Percentiles rank a stretch among this genome's conserved stretches.
Evolutionary conservation across 2,329 filamentous ascomycete species (phyloP).

Genomic region (Colletotrichum destructivum): DNA sequence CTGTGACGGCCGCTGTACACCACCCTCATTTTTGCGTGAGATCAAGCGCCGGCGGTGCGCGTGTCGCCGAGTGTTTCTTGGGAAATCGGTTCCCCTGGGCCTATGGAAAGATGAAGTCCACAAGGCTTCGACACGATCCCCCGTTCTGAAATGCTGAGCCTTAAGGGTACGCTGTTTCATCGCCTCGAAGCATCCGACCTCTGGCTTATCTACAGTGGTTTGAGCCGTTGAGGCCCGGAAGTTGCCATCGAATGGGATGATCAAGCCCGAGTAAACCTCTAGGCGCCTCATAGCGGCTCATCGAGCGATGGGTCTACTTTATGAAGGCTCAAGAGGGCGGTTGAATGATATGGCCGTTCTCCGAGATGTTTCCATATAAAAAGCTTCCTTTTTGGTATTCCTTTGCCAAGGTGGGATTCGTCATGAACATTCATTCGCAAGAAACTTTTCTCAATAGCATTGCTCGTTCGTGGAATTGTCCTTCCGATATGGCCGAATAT

Average conservation of each 20-base stretch:
- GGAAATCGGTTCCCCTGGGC: background rate
- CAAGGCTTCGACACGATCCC: background rate
- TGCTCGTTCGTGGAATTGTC: no score
- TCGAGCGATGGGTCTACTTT: background rate
- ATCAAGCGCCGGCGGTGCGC: slow-evolving; percentile 28
- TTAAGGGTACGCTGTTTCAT: background rate
- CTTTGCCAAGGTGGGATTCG: background rate
- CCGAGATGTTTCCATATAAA: background rate
- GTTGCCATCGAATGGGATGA: background rate
- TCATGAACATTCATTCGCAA: background rate
- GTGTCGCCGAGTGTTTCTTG: slow-evolving; percentile 14
- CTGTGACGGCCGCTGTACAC: background rate
- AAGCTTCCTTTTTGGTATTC: background rate
- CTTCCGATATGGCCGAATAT: slow-evolving; percentile 16
- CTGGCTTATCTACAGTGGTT: background rate
- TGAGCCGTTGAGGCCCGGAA: background rate
- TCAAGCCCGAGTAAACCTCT: background rate
- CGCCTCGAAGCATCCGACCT: background rate
- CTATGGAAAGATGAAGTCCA: slow-evolving; percentile 8
- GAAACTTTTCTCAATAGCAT: background rate
- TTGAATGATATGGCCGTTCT: background rate
- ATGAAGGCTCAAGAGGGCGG: background rate
- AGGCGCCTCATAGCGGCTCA: background rate
- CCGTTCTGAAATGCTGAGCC: background rate
- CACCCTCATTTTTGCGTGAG: background rate